Base-by-base conservation (phyloP, 2,329 filamentous ascomycete species). In the Sphaerulina vaccinii region DNA sequence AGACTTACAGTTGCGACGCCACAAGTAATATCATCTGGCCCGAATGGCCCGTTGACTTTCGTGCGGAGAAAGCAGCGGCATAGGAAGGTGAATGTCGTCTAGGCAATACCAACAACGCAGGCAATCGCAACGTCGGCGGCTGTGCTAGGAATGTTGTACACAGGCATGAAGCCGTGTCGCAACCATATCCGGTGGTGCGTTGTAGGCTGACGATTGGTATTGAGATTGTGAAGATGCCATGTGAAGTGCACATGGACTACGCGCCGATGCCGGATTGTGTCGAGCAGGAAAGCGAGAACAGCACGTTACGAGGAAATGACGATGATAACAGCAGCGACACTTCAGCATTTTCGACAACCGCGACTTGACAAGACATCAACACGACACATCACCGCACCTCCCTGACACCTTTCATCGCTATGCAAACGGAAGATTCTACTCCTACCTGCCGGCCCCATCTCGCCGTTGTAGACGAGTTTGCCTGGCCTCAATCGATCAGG, bases 1-100 rank as follows among this genome's bases (percentile, higher is more conserved):
- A 3, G 1, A 44, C 54, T 16, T 7, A 63, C 36, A 1, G 64
- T 67, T 11, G 63, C 62, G 0, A 52, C 42, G 8, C 49, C 43
- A 51, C 65, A 67, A 4, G 60, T 51, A 23, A 43, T 50, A 46
- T 67, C 64, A 27, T 67, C 65, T 36, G 49, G 59, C 9, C 64
- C 61, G 11, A 65, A 56, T 0, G 65, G 65, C 1, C 63, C 64
- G 24, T 64, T 66, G 57, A 67, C 57, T 44, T 55, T 61, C 3
- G 56, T 21, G 10, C 65, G 60, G 9, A 66, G 56, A 55, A 63
- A 65, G 1, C 62, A 16, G 5, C 65, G 63, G 35, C 66, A 59
- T 7, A 49, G n/a, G 38, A 62, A 62, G 21, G 60, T 56, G 18
- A 64, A 46, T 13, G 58, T 37, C 1, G 62, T 56, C 59, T 57